Evolutionary conservation across 768 basidiomycete genomes (phyloP), one percentile per base, ranked within the genome.

Genomic region (Termitomyces titanicus): DNA sequence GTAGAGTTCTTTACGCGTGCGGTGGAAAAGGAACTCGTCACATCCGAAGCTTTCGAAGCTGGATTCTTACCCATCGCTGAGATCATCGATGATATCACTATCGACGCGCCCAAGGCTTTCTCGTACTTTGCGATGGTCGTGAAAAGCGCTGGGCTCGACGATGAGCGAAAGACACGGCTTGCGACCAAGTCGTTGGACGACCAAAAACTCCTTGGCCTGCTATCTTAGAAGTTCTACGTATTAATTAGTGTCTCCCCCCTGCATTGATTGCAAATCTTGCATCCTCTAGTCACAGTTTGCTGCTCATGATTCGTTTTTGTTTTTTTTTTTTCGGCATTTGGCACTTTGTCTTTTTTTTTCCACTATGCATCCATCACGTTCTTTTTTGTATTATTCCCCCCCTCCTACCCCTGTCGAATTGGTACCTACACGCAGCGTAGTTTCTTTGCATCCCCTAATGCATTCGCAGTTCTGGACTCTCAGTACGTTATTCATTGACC

Each of bases 51-150:
- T 3, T 86, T 97, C 68, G 87, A 92, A 71, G 79, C 86, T 55
- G 92, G 92, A 13, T 85, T 96, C 68, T 66, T 66, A 44, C 77
- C 80, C 0, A 77, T 83, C 48, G 83, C 86, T 25, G 91, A 93
- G 70, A 71, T 86, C 53, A 78, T 98, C 63, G 92, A 94, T 63
- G 94, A 98, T 66, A 81, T 94, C 55, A 86, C 88, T 29, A 86
- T 94, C 62, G 94, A 98, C 68, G 89, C 89, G 44, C 95, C 96
- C 9, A 87, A 86, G 64, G 96, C 94, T 0, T 87, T 88, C 74
- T 69, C 79, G 40, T 81, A 86, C 55, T 85, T 92, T 68, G 90
- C 85, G 12, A 74, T 82, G 56, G 83, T 96, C 74, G 70, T 96
- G 54, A 85, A 81, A 67, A 86, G 84, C 31, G 81, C 87, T 17